Evolutionary conservation across 495 filamentous ascomycete species (phyloP).

Genomic region (Alectoria sarmentosa): DNA sequence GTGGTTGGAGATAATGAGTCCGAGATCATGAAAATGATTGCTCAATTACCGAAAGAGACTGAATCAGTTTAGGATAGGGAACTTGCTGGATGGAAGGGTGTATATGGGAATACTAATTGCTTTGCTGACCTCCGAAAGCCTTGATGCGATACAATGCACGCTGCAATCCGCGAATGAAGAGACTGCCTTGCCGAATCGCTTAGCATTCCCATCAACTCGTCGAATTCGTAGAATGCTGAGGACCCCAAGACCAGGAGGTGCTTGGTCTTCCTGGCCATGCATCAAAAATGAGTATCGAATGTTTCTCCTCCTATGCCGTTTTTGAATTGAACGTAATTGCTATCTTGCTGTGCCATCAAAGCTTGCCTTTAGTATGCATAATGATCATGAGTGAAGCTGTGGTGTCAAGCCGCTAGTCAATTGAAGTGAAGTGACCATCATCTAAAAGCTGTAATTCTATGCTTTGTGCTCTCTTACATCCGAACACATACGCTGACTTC

Average conservation of each 20-base stretch:
- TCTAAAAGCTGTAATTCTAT: neutral
- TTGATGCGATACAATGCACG: neutral
- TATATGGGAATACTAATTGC: neutral
- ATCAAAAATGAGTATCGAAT: neutral
- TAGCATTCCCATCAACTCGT: neutral
- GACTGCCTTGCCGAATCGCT: neutral
- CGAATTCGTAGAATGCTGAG: neutral
- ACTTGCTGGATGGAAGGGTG: slow-evolving; percentile 10
- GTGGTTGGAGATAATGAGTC: slow-evolving; percentile 66
- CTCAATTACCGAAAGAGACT: slow-evolving; percentile 47
- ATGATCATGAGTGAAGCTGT: neutral
- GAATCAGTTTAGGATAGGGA: slow-evolving; percentile 16
- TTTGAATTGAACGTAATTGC: neutral
- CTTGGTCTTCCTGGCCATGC: neutral
- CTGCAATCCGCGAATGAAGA: neutral
- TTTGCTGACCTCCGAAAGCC: slow-evolving; percentile 3
- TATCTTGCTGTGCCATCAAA: neutral
- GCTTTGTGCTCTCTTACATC: slow-evolving; percentile 1
- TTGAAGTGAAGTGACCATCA: neutral
- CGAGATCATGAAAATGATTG: slow-evolving; percentile 74
- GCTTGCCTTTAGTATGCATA: neutral
- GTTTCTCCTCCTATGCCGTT: neutral
- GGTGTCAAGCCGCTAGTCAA: neutral
- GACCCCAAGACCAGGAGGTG: neutral
- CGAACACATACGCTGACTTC: neutral